Conservation (phyloP, 1,284 basidiomycete species). For the Nidula niveotomentosa region DNA sequence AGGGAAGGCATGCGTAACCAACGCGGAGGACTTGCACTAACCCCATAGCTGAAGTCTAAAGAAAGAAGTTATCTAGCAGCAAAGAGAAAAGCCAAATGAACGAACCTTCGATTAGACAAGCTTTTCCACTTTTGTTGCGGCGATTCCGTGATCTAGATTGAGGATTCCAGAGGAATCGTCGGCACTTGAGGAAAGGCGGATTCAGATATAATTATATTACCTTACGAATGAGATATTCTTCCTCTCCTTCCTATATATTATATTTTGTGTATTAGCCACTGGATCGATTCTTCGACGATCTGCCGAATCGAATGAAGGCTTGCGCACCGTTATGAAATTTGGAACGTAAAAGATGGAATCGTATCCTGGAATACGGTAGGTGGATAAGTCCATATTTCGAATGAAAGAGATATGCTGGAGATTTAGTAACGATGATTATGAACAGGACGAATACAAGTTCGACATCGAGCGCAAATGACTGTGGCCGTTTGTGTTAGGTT, state of each 20-base stretch:
- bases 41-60: constrained; percentile 78
- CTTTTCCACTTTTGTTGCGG: constrained; percentile 86
- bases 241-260: constrained; percentile 55
- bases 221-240: constrained; percentile 76
- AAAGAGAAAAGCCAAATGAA: constrained; percentile 3
- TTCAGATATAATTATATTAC: constrained; percentile 30
- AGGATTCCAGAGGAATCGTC: constrained; percentile 7
- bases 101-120: constrained; percentile 76
- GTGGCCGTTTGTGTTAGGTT: too few species aligned
- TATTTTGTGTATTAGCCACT: not conserved
- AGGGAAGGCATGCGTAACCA: not conserved
- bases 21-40: constrained; percentile 28
- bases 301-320: not conserved
- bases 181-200: not conserved
- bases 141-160: constrained; percentile 64
- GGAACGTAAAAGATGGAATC: constrained; percentile 58
- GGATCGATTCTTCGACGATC: not conserved
- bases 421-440: too few species aligned
- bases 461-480: too few species aligned
- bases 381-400: not conserved
- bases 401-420: not conserved
- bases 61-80: constrained; percentile 8
- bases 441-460: too few species aligned
- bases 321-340: constrained; percentile 67
- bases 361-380: too few species aligned